These are phyloP conservation scores for Paecilomyces sp. DNA, from an alignment of 2,329 filamentous ascomycete species.

Conservation along the genomic window DNA sequence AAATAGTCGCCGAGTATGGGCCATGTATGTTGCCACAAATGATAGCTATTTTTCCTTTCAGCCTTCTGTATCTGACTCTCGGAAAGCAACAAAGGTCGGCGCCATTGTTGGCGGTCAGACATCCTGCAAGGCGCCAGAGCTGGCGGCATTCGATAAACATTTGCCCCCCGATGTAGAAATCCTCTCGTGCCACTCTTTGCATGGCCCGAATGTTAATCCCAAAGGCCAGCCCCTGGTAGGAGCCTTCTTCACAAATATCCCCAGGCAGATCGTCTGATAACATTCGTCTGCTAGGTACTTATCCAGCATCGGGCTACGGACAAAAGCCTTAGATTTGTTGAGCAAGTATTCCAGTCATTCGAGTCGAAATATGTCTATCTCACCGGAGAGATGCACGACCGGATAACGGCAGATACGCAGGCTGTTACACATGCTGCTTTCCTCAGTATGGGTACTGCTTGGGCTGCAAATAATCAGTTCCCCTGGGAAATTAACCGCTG, in stretches of 20 bases:
- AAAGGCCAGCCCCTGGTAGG: slow-evolving; percentile 79
- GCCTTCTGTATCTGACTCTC: slow-evolving; percentile 16
- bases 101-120: slow-evolving; percentile 97
- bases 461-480: slow-evolving; percentile 91
- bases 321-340: slow-evolving; percentile 68
- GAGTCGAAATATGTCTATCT: slow-evolving; percentile 81
- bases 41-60: slow-evolving; percentile 2
- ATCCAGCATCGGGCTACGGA: slow-evolving; percentile 88
- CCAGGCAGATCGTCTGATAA: slow-evolving; percentile 1
- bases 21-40: slow-evolving; percentile 62
- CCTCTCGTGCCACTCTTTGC: slow-evolving; percentile 91
- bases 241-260: slow-evolving; percentile 9
- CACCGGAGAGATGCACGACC: slow-evolving; percentile 80
- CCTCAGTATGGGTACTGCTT: slow-evolving; percentile 93
- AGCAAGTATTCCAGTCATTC: slow-evolving; percentile 74
- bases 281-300: slow-evolving; percentile 48
- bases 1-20: slow-evolving; percentile 79
- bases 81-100: slow-evolving; percentile 79
- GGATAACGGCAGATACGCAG: slow-evolving; percentile 96
- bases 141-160: slow-evolving; percentile 83
- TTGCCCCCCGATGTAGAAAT: slow-evolving; percentile 86
- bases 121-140: slow-evolving; percentile 95
- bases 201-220: slow-evolving; percentile 84
- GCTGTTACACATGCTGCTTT: slow-evolving; percentile 97
- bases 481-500: slow-evolving; percentile 97